A percentile compares a stretch with the other conserved stretches of the same genome.
Conservation (phyloP, 2,329 filamentous ascomycete species). For the Fusarium euwallaceae region DNA sequence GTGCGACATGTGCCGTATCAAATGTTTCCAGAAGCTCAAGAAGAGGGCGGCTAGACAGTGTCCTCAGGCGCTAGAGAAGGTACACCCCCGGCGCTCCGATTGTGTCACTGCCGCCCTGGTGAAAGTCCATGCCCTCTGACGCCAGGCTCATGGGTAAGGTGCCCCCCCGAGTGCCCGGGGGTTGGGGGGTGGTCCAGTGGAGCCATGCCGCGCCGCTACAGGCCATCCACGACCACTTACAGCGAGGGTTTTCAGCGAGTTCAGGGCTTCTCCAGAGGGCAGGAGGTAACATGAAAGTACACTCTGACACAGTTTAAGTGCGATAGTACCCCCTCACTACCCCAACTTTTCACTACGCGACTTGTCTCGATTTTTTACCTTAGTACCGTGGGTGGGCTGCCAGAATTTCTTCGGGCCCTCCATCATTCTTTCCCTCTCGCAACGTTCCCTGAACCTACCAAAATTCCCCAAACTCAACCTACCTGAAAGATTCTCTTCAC, state of each 20-base stretch:
- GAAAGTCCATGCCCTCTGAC: slow-evolving; percentile 16
- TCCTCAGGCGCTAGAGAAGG: slow-evolving; percentile 2
- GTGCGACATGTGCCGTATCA: slow-evolving; percentile 10
- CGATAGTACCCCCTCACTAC: slow-evolving; percentile 4
- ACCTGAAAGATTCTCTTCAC: slow-evolving; percentile 18
- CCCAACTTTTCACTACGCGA: slow-evolving; percentile 1
- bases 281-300: slow-evolving; percentile 2
- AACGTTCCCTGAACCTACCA: slow-evolving; percentile 23
- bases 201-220: slow-evolving; percentile 6
- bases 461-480: slow-evolving; percentile 31
- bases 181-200: slow-evolving; percentile 17
- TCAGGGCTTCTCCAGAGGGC: slow-evolving; percentile 25
- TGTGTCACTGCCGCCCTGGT: slow-evolving; percentile 19
- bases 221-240: slow-evolving; percentile 8
- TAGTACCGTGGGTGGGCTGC: slow-evolving; percentile 28
- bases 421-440: slow-evolving; percentile 33
- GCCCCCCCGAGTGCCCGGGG: slow-evolving; percentile 11
- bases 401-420: slow-evolving; percentile 36
- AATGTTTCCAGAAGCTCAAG: slow-evolving; percentile 34
- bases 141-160: slow-evolving; percentile 31
- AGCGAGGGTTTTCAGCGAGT: slow-evolving; percentile 32
- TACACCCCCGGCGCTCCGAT: slow-evolving; percentile 13
- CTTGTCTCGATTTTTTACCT: slow-evolving; percentile 24
- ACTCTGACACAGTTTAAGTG: background rate
- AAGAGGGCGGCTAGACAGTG: slow-evolving; percentile 8